Evolutionary conservation across 768 basidiomycete species (phyloP), one percentile per base, ranked within the genome.

Genomic region (Mycena rosella): DNA sequence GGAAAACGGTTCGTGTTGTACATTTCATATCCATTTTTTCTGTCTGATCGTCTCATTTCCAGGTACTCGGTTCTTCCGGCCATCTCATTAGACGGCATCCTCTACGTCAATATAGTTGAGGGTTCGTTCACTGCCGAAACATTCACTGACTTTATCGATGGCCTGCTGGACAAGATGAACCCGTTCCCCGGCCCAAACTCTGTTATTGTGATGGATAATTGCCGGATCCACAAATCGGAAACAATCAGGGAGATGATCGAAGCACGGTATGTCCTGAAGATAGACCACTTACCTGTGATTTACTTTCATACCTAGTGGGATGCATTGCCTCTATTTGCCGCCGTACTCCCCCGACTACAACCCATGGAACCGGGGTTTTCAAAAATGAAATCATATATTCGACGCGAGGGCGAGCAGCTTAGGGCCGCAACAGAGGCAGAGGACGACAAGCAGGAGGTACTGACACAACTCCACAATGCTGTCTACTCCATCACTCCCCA

Each of bases 21-120:
- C n/a, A n/a, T 47, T 47, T 22, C 27, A 30, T 4, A 24, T 53
- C 8, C 17, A 15, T 7, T 15, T 38, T 10, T 2, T 18, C 26
- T 18, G 15, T 34, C 32, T 34, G 11, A 34, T 34, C 32, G 32
- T 11, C 32, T 10, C 32, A 11, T 34, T 11, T 11, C 5, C 11
- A 34, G 32, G 11, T 34, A 34, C 32, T 34, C 32, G 5, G 32
- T 34, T 5, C 32, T 34, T 34, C 32, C 32, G 5, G 32, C 32
- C 32, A 34, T 6, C 0, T 78, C 79, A 5, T 72, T 81, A 3
- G 70, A 77, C 56, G 81, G 82, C 8, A 72, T 82, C 13, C 14
- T 81, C 3, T 59, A 74, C 60, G 49, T 76, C 1, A 68, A 76
- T 10, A 74, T 80, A 29, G 62, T 74, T 1, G 63, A 74, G 20